These are phyloP conservation scores for Malus hybrid DNA, from an alignment of 331 rosid genomes.

Conservation along the genomic window DNA sequence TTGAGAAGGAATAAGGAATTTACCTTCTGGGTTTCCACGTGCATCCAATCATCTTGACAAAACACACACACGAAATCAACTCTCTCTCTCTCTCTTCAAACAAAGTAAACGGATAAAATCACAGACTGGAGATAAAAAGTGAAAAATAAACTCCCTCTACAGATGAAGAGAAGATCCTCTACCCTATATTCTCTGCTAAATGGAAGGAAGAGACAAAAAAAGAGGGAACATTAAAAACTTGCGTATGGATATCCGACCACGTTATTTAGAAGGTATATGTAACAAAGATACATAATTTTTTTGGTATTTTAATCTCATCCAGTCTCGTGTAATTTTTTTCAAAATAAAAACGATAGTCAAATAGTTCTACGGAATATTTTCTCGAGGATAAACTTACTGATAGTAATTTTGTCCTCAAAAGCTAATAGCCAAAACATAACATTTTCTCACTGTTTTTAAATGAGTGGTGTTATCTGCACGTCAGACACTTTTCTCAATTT, in stretches of 20 bases:
- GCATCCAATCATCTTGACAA: conserved; percentile 49
- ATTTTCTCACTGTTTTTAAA: neutral
- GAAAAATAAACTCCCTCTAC: neutral
- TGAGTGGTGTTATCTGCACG: no score
- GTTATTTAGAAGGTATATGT: neutral
- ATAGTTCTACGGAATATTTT: accelerated
- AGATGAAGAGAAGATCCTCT: conserved; percentile 8
- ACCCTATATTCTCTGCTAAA: conserved; percentile 28
- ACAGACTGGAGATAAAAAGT: neutral
- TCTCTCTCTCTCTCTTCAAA: conserved; percentile 1
- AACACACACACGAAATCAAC: conserved; percentile 17
- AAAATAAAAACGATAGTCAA: no score
- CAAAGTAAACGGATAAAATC: conserved; percentile 20
- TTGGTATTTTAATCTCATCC: neutral
- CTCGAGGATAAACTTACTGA: conserved; percentile 2
- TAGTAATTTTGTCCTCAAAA: conserved; percentile 17
- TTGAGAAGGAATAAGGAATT: conserved; percentile 41
- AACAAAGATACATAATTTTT: neutral
- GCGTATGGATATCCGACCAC: neutral
- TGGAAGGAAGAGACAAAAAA: neutral
- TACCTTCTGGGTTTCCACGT: conserved; percentile 46
- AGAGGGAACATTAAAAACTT: no score
- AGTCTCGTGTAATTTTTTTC: no score
- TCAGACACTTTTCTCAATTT: no score
- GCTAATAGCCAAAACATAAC: conserved; percentile 10